phyloP scores from a whole-genome alignment of 1,139 yeast species.

The Scheffersomyces segobiensis region DNA sequence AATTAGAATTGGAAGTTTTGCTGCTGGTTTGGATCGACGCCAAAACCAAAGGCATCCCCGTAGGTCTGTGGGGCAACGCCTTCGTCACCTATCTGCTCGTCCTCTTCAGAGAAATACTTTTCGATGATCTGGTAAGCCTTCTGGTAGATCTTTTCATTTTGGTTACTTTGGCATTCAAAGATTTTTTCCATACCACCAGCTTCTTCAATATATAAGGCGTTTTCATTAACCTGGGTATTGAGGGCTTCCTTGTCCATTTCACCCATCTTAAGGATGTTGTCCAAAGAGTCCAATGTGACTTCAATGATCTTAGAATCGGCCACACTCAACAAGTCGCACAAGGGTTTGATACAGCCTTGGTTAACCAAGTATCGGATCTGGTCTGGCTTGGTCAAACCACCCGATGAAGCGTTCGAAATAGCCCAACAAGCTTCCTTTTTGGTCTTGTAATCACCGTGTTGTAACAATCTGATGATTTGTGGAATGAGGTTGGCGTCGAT shows the following conservation, averaged over 20 bases:
- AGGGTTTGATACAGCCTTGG: conserved; percentile 97
- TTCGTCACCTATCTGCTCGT: conserved; percentile 68
- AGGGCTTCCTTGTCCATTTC: conserved; percentile 84
- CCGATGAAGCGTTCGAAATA: conserved; percentile 94
- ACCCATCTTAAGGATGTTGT: conserved; percentile 91
- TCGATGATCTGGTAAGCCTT: conserved; percentile 91
- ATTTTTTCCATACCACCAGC: conserved; percentile 99
- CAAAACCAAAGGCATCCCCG: conserved; percentile 88
- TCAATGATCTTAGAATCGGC: conserved; percentile 92
- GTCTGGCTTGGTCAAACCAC: conserved; percentile 89
- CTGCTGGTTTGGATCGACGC: conserved; percentile 53
- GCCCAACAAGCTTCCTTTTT: conserved; percentile 99
- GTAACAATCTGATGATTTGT: conserved; percentile 79
- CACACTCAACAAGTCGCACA: conserved; percentile 85
- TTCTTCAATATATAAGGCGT: conserved; percentile 90
- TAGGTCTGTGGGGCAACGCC: conserved; percentile 81
- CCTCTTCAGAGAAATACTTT: conserved; percentile 86
- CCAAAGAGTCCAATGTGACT: conserved; percentile 93
- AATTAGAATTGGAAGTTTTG: conserved; percentile 50
- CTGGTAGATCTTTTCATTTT: conserved; percentile 87
- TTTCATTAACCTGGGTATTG: conserved; percentile 70
- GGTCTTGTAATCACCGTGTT: conserved; percentile 89
- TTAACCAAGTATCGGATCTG: conserved; percentile 88
- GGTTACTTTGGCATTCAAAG: conserved; percentile 88
- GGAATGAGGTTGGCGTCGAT: conserved; percentile 94